Evolutionary conservation across 108 stramenopile species (phyloP).

Genomic region (Hondaea fermentalgiana): DNA sequence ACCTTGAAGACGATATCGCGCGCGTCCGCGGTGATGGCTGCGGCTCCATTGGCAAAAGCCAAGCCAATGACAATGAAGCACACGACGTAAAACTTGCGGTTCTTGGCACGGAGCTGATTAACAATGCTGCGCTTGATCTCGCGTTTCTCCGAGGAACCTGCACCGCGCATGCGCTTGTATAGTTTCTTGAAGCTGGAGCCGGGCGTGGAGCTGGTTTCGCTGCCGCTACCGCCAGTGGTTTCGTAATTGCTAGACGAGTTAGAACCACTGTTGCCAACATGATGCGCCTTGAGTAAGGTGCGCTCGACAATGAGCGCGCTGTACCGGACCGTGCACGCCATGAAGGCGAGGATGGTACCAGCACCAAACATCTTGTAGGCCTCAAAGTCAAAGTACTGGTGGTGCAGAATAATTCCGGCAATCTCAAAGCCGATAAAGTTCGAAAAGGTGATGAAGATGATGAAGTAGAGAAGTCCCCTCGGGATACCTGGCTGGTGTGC

Average conservation of each 20-base stretch:
- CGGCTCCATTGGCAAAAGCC: no score
- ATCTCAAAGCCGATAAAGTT: neutral
- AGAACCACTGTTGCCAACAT: neutral
- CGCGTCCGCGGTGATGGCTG: no score
- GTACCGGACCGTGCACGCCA: neutral
- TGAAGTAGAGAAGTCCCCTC: neutral
- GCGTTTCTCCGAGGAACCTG: neutral
- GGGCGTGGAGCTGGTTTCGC: neutral
- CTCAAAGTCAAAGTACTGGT: neutral
- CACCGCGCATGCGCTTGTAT: neutral
- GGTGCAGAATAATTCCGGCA: neutral
- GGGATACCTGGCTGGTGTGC: neutral
- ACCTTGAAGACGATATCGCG: neutral
- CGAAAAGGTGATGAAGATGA: neutral
- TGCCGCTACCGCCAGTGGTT: neutral
- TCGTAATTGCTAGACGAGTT: neutral
- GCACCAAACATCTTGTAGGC: neutral
- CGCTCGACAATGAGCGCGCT: neutral
- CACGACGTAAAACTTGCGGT: neutral
- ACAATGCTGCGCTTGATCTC: neutral
- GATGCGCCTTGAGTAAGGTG: neutral
- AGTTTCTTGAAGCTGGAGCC: neutral
- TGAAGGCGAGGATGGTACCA: neutral
- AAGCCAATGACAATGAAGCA: neutral
- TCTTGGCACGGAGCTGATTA: neutral